Evolutionary conservation across 805 yeast genomes (phyloP), one percentile per base, ranked within the genome.

Genomic region (Metschnikowia continentalis): DNA sequence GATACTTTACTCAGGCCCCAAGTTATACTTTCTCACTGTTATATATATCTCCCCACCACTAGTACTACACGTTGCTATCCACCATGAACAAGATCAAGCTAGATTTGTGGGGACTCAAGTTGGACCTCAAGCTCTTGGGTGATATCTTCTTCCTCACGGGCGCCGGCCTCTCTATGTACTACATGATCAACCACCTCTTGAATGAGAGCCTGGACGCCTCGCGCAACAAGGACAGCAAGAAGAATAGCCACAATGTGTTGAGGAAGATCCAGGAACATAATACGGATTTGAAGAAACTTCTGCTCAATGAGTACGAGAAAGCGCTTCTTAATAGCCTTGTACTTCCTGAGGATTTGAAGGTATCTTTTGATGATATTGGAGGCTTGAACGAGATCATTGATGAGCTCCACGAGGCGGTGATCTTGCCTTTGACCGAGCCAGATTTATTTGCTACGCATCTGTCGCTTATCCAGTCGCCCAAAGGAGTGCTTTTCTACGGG

Each of bases 401-500:
- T 49, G 98, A 92, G 60, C 73, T 94, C 44, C 79, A 87, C 58
- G 99, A 94, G 67, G 80, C 90, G 49, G 96, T 94, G 8, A 80
- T 94, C 39, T 84, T 88, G 59, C 99, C 99, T 1, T 73, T 94
- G 51, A 71, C 75, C 3, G 71, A 82, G 59, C 96, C 96, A 0
- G 88, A 82, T 45, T 69, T 90, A 38, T 90, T 87, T 64, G 72
- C 81, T 11, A 83, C 81, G 48, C 88, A 86, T 57, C 82, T 89
- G 48, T 55, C 70, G 19, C 74, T 92, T 48, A 72, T 92, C 23
- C 89, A 87, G 62, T 92, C 96, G 1, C 99, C 99, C 1, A 90
- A 89, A 62, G 99, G 99, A 38, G 97, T 92, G 2, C 71, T 92
- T 35, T 76, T 91, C 45, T 84, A 89, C 63, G 98, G 98, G 0